These are phyloP conservation scores for Chlorophyllum brunneum DNA, from an alignment of 768 basidiomycete species.

Conservation along the genomic window DNA sequence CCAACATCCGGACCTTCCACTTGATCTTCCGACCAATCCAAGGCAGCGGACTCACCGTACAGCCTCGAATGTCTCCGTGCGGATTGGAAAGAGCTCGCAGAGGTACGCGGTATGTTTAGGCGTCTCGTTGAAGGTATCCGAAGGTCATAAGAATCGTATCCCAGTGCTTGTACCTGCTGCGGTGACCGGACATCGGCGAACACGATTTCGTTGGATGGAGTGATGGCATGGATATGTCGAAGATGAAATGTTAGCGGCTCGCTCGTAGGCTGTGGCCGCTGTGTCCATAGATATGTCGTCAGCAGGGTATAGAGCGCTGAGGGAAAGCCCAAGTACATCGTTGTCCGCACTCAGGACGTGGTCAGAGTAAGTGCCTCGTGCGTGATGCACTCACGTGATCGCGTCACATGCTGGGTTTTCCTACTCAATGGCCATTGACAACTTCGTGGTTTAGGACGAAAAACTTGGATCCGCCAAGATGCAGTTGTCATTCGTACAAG, in stretches of 20 bases:
- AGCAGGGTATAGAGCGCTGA: constrained; percentile 38
- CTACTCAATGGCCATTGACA: too few species aligned
- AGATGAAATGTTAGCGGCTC: constrained; percentile 51
- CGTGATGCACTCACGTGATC: too few species aligned
- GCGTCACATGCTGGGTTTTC: too few species aligned
- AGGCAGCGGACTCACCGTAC: constrained; percentile 28
- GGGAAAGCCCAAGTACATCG: constrained; percentile 36
- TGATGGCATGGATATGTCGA: constrained; percentile 60
- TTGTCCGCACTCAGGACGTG: background rate
- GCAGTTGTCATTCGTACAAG: too few species aligned
- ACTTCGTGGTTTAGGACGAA: too few species aligned
- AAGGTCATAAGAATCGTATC: constrained; percentile 25
- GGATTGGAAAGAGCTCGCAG: constrained; percentile 37
- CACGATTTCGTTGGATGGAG: constrained; percentile 49
- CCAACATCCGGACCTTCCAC: constrained; percentile 68
- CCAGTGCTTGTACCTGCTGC: constrained; percentile 14
- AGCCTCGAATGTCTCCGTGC: constrained; percentile 32
- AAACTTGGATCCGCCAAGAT: too few species aligned
- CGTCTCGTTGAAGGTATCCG: constrained; percentile 39
- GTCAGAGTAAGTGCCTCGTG: too few species aligned
- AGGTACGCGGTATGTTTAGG: constrained; percentile 42
- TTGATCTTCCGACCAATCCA: constrained; percentile 65
- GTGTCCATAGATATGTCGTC: constrained; percentile 36
- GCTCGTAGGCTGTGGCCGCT: constrained; percentile 23
- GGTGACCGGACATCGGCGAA: constrained; percentile 46